A percentile compares a stretch with the other conserved stretches of the same genome.
Evolutionary conservation across 495 filamentous ascomycete genomes (phyloP).

Genomic region (Stereocaulon alpinum): DNA sequence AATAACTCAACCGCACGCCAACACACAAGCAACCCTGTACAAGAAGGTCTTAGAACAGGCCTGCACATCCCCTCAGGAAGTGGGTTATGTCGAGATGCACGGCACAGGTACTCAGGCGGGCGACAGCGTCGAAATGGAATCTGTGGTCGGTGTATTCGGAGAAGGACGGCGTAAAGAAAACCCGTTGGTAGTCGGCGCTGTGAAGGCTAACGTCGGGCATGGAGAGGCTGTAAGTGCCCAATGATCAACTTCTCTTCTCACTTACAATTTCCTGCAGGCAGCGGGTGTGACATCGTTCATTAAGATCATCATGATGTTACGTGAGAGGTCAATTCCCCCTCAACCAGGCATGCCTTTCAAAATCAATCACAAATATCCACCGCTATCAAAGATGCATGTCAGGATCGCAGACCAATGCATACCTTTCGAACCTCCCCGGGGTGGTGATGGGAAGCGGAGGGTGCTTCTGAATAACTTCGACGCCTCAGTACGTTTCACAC

Average conservation of each 20-base stretch:
- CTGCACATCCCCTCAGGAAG: constrained; percentile 54
- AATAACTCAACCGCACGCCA: constrained; percentile 67
- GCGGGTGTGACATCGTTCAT: constrained; percentile 64
- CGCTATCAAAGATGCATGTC: constrained; percentile 48
- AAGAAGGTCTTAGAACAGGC: constrained; percentile 53
- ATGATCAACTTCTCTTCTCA: no score
- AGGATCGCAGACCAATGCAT: neutral
- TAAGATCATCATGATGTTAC: constrained; percentile 66
- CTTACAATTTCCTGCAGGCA: constrained; percentile 25
- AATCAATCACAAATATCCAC: constrained; percentile 34
- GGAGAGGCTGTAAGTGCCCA: constrained; percentile 47
- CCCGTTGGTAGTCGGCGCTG: constrained; percentile 69
- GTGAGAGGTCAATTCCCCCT: constrained; percentile 58
- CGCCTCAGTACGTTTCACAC: constrained; percentile 28
- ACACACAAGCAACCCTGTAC: constrained; percentile 58
- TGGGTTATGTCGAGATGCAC: constrained; percentile 80
- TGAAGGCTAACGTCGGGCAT: constrained; percentile 79
- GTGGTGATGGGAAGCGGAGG: neutral
- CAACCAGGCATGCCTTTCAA: constrained; percentile 41
- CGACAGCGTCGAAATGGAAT: constrained; percentile 67
- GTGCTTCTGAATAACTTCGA: constrained; percentile 55
- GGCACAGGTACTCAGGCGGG: constrained; percentile 81
- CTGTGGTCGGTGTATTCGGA: constrained; percentile 70
- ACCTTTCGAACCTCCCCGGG: no score
- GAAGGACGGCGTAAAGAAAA: constrained; percentile 41